Base-by-base conservation (phyloP, 495 filamentous ascomycete species). In the Daldinia caldariorum region DNA sequence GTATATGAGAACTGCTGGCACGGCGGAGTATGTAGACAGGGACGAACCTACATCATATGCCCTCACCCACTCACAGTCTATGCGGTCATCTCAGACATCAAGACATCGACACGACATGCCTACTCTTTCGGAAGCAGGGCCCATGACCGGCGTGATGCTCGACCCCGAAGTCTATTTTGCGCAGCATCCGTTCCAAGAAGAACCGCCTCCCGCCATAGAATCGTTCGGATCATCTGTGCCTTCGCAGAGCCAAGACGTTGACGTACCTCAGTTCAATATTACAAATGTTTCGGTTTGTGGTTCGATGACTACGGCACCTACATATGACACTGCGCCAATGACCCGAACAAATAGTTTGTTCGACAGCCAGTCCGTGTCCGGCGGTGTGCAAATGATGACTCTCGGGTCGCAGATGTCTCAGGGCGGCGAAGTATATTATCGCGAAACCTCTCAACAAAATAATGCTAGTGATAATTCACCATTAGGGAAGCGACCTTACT, bases 291-390 rank as follows among this genome's bases (percentile, higher is more conserved):
- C 83, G 2, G 69, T 74, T 6, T 83, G 79, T 60, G 82, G 80
- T 34, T 84, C 83, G 4, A 76, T 84, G 76, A 80, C 80, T 14
- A 82, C 82, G 43, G 79, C 76, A 20, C 77, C 83, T 22, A 82
- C 80, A 1, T 67, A 80, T 29, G 80, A 79, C 31, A 82, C 79
- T 0, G 73, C 75, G 4, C 79, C 83, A 47, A 84, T 84, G 83
- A 80, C 79, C 1, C 76, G 83, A 45, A 76, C 78, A 43, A 81
- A 81, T 61, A 84, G 83, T 67, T 53, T 82, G 47, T 79, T 81
- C 65, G 81, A 81, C 58, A 78, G 73, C 49, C 69, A 73, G 41
- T 77, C 77, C 3, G 70, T 80, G 8, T 69, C 75, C 1, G 72
- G 73, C 55, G 80, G 76, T 58, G 78, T 83, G 38, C 71, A 58